These are phyloP conservation scores for Leccinum pellstonianum DNA, from an alignment of 768 basidiomycete genomes.

Conservation along the genomic window DNA sequence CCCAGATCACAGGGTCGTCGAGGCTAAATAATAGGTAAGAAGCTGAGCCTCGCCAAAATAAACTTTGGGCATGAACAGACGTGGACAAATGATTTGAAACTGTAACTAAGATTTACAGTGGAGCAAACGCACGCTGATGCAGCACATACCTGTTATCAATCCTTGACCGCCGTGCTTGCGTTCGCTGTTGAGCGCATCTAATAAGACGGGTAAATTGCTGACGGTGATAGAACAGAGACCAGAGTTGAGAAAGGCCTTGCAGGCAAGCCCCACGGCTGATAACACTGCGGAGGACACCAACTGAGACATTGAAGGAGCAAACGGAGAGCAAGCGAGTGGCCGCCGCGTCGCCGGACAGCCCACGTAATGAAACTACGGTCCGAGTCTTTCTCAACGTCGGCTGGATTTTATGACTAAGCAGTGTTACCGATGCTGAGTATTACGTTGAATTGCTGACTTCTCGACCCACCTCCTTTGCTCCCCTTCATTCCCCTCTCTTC, in stretches of 20 bases:
- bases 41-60: slow-evolving; percentile 1
- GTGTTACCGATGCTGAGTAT: not conserved
- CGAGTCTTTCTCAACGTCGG: not conserved
- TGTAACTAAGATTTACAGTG: slow-evolving; percentile 30
- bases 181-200: slow-evolving; percentile 54
- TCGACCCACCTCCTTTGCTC: not conserved
- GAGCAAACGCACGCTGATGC: not conserved
- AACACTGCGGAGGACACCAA: slow-evolving; percentile 61
- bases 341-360: not conserved
- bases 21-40: slow-evolving; percentile 44
- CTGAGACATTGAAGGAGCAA: slow-evolving; percentile 34
- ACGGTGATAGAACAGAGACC: slow-evolving; percentile 70
- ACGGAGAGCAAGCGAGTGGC: not conserved
- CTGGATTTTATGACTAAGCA: not conserved
- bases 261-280: slow-evolving; percentile 67
- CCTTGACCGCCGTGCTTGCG: slow-evolving; percentile 54
- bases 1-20: slow-evolving; percentile 89
- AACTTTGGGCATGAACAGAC: slow-evolving; percentile 41
- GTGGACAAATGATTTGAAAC: slow-evolving; percentile 95
- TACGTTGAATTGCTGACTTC: not conserved
- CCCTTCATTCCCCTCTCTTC: slow-evolving; percentile 12
- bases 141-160: slow-evolving; percentile 65
- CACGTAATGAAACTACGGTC: not conserved
- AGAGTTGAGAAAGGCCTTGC: slow-evolving; percentile 72
- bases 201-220: slow-evolving; percentile 63